Base-by-base conservation (phyloP, 768 basidiomycete species). In the Lentinula boryana region DNA sequence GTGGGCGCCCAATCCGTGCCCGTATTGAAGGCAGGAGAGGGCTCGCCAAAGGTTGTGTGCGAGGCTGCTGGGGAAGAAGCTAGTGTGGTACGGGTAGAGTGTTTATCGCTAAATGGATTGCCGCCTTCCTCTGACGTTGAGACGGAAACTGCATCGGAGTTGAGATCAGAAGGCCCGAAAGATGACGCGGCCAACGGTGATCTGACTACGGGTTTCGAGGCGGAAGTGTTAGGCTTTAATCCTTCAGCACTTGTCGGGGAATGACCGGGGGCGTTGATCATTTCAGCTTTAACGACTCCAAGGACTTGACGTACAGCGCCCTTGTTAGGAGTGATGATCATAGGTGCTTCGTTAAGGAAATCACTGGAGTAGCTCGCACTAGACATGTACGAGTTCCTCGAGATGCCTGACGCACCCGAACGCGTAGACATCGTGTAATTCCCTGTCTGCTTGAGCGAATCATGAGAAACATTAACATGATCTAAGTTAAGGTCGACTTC, bases 231-330 rank as follows among this genome's bases (percentile, higher is more conserved):
- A 16, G 79, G 70, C 62, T 81, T 78, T 61, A 81, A 68, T 51
- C 74, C 68, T 53, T 83, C 79, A 27, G 68, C 61, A 10, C 74
- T 67, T 53, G 67, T 66, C 18, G 79, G 68, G 5, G 74, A 70
- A 13, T 73, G 68, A 16, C 80, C 81, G 3, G 82, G 72, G 5
- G 89, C 79, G 62, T 80, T 86, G 63, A 93, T 84, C 36, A 93
- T 86, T 69, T 90, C 88, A 33, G 91, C 89, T 72, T 87, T 90
- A 52, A 86, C 86, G 40, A 90, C 84, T 36, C 89, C 89, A 44
- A 90, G 72, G 6, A 91, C 87, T 66, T 90, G 87, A 52, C 88
- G 80, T 66, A 89, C 82, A 51, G 80, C 76, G 33, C 83, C 78
- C 62, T 83, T 86, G 31, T 76, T 79, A 32, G 88, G 84, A 0